A percentile compares a stretch with the other conserved stretches of the same genome.
Conservation (phyloP, 176 grass and related monocot genomes). For the Aegilops sharonensis region DNA sequence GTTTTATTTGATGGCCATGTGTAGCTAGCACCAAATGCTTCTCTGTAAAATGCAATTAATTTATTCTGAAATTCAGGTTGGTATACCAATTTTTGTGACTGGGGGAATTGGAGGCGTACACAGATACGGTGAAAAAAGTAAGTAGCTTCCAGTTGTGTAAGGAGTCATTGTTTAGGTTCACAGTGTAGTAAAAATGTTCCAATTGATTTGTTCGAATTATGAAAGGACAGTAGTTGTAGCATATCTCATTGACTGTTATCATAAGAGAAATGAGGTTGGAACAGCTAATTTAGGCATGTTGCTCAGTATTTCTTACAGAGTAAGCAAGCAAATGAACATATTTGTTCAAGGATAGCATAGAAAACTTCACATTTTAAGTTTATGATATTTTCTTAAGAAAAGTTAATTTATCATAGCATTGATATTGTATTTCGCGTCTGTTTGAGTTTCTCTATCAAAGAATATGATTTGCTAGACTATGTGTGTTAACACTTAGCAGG, state of each 20-base stretch:
- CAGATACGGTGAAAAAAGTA: constrained; percentile 86
- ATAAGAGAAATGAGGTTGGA: neutral
- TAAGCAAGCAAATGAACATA: neutral
- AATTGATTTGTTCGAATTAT: neutral
- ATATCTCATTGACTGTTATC: neutral
- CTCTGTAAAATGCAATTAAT: neutral
- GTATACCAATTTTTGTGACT: constrained; percentile 88
- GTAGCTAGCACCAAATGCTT: neutral
- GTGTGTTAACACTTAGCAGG: neutral
- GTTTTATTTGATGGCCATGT: constrained; percentile 1
- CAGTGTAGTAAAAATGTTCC: neutral
- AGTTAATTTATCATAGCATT: neutral
- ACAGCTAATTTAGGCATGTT: neutral
- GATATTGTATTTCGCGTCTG: neutral
- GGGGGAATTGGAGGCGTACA: constrained; percentile 86
- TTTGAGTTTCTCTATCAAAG: neutral
- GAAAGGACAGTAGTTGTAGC: neutral
- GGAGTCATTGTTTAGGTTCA: neutral
- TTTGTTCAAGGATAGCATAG: neutral
- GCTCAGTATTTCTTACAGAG: neutral
- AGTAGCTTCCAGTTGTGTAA: constrained; percentile 27
- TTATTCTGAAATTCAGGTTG: constrained; percentile 58
- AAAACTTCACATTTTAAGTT: neutral
- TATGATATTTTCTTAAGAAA: neutral
- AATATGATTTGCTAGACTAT: neutral